Evolutionary conservation across 192 early-diverging fungal species (phyloP).

Genomic region (Linnemannia hyalina): DNA sequence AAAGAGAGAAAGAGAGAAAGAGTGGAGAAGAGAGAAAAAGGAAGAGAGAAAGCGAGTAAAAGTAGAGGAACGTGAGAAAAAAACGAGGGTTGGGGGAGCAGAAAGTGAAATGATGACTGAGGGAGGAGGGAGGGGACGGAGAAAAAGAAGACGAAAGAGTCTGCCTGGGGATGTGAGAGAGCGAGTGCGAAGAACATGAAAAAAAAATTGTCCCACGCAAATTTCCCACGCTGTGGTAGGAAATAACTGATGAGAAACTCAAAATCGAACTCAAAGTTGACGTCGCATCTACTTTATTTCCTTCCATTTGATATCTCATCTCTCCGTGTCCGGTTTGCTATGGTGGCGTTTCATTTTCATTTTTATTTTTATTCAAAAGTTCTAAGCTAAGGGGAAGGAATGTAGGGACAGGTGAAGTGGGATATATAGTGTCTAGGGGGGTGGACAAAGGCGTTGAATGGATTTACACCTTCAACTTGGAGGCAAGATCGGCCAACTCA

Average conservation of each 20-base stretch:
- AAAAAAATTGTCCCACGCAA: slow-evolving; percentile 11
- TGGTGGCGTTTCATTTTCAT: too few species aligned
- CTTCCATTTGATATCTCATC: neutral
- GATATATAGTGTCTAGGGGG: neutral
- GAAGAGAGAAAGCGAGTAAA: neutral
- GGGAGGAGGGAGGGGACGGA: too few species aligned
- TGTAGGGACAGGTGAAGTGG: neutral
- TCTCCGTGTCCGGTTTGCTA: neutral
- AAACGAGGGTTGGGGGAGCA: neutral
- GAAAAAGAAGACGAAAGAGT: too few species aligned
- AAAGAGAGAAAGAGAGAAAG: slow-evolving; percentile 6
- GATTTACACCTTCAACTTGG: slow-evolving; percentile 42
- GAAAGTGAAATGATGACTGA: neutral
- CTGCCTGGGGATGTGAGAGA: neutral
- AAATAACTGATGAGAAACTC: slow-evolving; percentile 17
- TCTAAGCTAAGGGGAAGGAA: neutral
- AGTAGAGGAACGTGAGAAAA: neutral
- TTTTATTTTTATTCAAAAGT: slow-evolving; percentile 4
- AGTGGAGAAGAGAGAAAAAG: slow-evolving; percentile 2
- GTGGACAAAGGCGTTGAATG: too few species aligned
- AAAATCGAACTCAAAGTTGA: neutral
- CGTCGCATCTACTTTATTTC: neutral
- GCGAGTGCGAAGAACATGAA: neutral
- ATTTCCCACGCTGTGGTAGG: slow-evolving; percentile 40
- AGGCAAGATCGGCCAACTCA: slow-evolving; percentile 37